phyloP scores from a whole-genome alignment of 164 flowering plant genomes.

The Cinnamomum micranthum region DNA sequence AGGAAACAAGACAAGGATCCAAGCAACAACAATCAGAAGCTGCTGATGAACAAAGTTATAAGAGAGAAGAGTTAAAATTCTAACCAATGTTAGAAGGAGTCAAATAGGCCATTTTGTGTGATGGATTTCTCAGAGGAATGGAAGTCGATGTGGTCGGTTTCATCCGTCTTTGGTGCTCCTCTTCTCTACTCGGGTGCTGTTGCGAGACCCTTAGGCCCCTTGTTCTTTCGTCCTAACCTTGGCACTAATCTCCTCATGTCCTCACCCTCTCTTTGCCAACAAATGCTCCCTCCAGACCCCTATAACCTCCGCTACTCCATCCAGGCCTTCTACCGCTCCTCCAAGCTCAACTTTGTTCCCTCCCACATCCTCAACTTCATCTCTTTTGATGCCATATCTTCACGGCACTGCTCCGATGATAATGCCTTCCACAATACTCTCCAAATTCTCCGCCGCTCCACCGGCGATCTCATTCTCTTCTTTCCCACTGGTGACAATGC shows the following conservation, averaged over 20 bases:
- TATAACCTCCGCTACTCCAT: conserved; percentile 23
- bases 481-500: conserved; percentile 48
- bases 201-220: conserved; percentile 38
- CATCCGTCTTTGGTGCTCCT: conserved; percentile 34
- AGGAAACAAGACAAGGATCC: too few relatives aligned
- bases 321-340: conserved; percentile 7
- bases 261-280: conserved; percentile 17
- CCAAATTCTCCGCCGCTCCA: conserved; percentile 29
- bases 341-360: conserved; percentile 15
- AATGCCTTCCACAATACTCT: conserved; percentile 28
- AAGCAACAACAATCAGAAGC: too few relatives aligned
- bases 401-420: neutral
- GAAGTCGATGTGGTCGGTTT: conserved; percentile 44
- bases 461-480: conserved; percentile 22
- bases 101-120: too few relatives aligned
- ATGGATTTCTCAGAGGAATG: conserved; percentile 58
- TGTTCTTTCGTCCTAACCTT: conserved; percentile 43
- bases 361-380: conserved; percentile 23
- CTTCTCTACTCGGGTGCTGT: conserved; percentile 30
- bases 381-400: conserved; percentile 8
- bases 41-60: too few relatives aligned
- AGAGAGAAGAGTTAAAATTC: too few relatives aligned
- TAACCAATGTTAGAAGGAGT: too few relatives aligned
- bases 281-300: conserved; percentile 22
- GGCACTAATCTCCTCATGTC: conserved; percentile 29